Evolutionary conservation across 441 rosid genomes (phyloP), one percentile per base, ranked within the genome.

Genomic region (Eruca vesicaria): DNA sequence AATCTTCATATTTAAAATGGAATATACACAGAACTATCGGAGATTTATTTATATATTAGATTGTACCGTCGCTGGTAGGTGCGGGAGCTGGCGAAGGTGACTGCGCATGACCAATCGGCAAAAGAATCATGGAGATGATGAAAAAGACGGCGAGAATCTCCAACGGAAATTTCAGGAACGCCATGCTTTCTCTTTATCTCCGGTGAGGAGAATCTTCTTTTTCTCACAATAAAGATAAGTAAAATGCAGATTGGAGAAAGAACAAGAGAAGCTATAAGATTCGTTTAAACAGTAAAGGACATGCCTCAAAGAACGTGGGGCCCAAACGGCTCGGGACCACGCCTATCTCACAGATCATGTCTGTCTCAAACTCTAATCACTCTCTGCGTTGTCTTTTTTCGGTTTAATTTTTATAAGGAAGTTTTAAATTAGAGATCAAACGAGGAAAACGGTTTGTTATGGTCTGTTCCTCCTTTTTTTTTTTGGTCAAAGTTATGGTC

Each of bases 51-150:
- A 23, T 23, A 8, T 28, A 20, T 14, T 9, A n/a, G n/a, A 32
- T 60, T 9, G 3, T 68, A 88, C 96, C 90, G 23, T 90, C 88
- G 86, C 82, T 87, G 55, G 89, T 68, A 36, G 90, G 90, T 21
- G 87, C 83, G 6, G 91, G 87, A 76, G 91, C 87, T 58, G 90
- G 85, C 29, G 74, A 59, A 59, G 72, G 0, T 0, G 86, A 74
- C 63, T 84, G 91, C 2, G 84, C 80, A 10, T 75, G 82, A 72
- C 85, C 89, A 79, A 79, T 29, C 61, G 93, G 91, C 81, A 85
- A 61, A 33, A 81, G 57, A 64, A 73, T 63, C 57, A 84, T 68
- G 58, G 64, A 81, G 63, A 82, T 8, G 58, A 78, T 20, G 60
- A 68, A 38, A 63, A 82, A 35, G 75, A 77, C 1, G 55, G 83